Evolutionary conservation across 164 flowering plant genomes (phyloP).

Genomic region (Magnolia changhungtana): DNA sequence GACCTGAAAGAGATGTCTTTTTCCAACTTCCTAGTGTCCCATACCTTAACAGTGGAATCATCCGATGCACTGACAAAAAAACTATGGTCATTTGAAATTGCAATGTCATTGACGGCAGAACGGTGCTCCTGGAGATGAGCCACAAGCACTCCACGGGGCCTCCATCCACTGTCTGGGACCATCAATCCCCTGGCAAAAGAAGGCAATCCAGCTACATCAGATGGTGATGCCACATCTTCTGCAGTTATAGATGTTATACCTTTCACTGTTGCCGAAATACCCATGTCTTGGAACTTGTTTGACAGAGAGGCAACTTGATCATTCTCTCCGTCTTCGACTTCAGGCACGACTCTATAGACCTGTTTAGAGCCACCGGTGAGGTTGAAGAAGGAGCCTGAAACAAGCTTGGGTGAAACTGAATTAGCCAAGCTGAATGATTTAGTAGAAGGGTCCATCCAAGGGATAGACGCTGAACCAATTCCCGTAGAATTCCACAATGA

Average conservation of each 20-base stretch:
- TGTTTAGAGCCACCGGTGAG: constrained; percentile 57
- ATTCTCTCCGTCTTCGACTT: constrained; percentile 66
- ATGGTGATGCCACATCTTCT: constrained; percentile 46
- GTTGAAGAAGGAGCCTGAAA: constrained; percentile 70
- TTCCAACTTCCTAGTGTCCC: constrained; percentile 94
- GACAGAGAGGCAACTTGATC: constrained; percentile 48
- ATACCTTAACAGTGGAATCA: constrained; percentile 94
- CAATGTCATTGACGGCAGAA: constrained; percentile 93
- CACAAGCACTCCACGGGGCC: constrained; percentile 95
- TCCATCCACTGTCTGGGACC: constrained; percentile 89
- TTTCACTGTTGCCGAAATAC: constrained; percentile 45
- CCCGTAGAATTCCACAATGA: constrained; percentile 51
- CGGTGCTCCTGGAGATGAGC: constrained; percentile 98
- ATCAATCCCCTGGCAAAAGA: constrained; percentile 55
- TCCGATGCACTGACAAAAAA: constrained; percentile 96
- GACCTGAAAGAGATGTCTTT: constrained; percentile 98
- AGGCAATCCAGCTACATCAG: constrained; percentile 46
- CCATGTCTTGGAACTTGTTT: constrained; percentile 59
- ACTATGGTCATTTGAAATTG: constrained; percentile 80
- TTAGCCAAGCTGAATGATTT: constrained; percentile 70
- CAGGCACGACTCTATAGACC: constrained; percentile 79
- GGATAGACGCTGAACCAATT: constrained; percentile 60
- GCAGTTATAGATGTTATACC: constrained; percentile 36
- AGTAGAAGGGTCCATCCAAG: constrained; percentile 70
- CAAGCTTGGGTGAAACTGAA: constrained; percentile 77